Conservation (phyloP, 2,329 filamentous ascomycete genomes). For the Ascosphaera aggregata region DNA sequence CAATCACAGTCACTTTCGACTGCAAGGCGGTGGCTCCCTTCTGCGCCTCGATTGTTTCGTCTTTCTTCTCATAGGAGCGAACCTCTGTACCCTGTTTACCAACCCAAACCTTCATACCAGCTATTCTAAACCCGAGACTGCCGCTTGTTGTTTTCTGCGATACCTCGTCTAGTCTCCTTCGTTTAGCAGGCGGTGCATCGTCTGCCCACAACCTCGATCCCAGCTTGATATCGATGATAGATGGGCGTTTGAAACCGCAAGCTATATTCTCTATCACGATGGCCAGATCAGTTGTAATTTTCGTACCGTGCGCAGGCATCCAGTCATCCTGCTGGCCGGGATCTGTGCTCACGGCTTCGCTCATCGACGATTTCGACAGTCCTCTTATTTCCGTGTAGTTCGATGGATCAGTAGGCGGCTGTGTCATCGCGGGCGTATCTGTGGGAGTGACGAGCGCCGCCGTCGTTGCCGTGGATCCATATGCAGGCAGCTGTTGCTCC, state of each 20-base stretch:
- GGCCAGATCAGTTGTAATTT: conserved; percentile 50
- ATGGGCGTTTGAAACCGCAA: conserved; percentile 57
- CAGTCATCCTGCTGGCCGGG: conserved; percentile 17
- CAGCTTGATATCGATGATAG: conserved; percentile 84
- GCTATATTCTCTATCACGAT: conserved; percentile 73
- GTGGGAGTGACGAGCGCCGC: no score
- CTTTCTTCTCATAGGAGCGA: conserved; percentile 9
- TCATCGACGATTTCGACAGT: no score
- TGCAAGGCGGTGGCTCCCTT: conserved; percentile 20
- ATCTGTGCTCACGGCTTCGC: no score
- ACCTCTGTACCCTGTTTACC: conserved; percentile 10
- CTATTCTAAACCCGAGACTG: conserved; percentile 38
- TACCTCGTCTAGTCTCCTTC: conserved; percentile 34
- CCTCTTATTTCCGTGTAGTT: no score
- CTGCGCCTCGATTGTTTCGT: conserved; percentile 13
- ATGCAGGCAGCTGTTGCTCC: no score
- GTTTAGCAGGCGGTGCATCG: conserved; percentile 32
- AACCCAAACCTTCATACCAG: conserved; percentile 38
- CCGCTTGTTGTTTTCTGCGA: conserved; percentile 34
- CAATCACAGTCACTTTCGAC: conserved; percentile 18
- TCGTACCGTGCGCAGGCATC: conserved; percentile 32
- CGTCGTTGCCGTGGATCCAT: no score
- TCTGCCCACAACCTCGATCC: conserved; percentile 74
- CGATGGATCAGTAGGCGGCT: no score
- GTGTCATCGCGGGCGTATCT: no score